These are phyloP conservation scores for Phytophthora podocarpi DNA, from an alignment of 352 stramenopile species.

Conservation along the genomic window DNA sequence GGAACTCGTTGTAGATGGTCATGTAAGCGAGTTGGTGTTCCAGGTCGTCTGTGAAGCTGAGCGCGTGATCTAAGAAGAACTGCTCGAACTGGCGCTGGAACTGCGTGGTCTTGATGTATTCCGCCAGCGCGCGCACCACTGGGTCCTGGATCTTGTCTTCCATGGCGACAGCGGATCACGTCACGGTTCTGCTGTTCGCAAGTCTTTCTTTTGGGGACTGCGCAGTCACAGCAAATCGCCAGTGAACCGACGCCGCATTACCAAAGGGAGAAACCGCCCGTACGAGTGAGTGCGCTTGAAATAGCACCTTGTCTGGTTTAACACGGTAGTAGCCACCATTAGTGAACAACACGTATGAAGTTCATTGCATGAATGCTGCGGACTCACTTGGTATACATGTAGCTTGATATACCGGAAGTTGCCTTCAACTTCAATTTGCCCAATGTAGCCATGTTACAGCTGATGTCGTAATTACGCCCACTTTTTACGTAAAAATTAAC, in stretches of 20 bases:
- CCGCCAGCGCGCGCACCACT: slow-evolving; percentile 56
- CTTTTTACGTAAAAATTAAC: slow-evolving; percentile 14
- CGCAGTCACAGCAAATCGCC: no score
- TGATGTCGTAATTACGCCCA: no score
- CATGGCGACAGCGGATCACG: slow-evolving; percentile 13
- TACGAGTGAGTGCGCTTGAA: no score
- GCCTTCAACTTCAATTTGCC: no score
- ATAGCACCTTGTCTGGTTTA: no score
- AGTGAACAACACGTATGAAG: no score
- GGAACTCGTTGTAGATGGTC: slow-evolving; percentile 73
- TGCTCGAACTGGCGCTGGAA: slow-evolving; percentile 79
- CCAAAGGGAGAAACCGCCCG: background rate
- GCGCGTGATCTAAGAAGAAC: slow-evolving; percentile 76
- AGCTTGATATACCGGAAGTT: no score
- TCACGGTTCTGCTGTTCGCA: background rate
- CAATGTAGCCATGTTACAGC: no score
- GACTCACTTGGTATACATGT: no score
- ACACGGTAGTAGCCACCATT: no score
- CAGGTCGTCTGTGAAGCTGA: slow-evolving; percentile 63
- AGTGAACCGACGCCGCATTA: no score
- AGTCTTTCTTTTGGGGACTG: background rate
- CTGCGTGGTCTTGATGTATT: slow-evolving; percentile 60
- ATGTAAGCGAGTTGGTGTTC: slow-evolving; percentile 80
- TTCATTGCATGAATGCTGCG: no score
- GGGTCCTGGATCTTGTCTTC: slow-evolving; percentile 60